Base-by-base conservation (phyloP, 257 asterid species). In the Lithospermum erythrorhizon region DNA sequence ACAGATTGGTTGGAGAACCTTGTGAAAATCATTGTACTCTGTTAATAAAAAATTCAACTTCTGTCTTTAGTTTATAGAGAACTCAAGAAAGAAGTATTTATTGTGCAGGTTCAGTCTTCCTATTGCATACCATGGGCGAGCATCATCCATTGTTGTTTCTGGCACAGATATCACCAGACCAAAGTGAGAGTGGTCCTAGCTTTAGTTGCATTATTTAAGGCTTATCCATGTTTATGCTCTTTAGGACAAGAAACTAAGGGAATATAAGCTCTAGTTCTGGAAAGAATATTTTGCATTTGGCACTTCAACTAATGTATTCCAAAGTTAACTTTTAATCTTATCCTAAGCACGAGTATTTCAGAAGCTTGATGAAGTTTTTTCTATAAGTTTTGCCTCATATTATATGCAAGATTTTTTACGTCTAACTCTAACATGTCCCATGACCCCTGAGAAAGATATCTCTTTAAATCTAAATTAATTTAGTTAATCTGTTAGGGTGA, bases 71-170 rank as follows among this genome's bases (percentile, higher is more conserved):
- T 8, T 18, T 55, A 59, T 19, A 27, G 55, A 65, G 58, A 53
- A 29, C 9, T 45, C 17, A 59, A 29, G 57, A 58, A 35, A 41
- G 20, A n/a, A 23, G 21, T 21, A 48, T 27, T 48, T 65, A 17
- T 60, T 64, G 53, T 70, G 63, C 90, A 91, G 96, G 98, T 91
- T 78, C 79, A 88, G 86, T 76, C 77, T 91, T 80, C 98, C 98
- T 65, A 87, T 86, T 65, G 98, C 95, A 53, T 91, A 91, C 78
- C 98, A 91, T 78, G 98, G 98, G 61, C 88, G 98, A 72, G 96
- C 96, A 57, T 91, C 98, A 37, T 91, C 96, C 54, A 66, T 91
- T 69, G 96, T 91, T 73, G 66, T 88, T 69, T 87, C 96, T 63
- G 96, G 98, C 74, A 88, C 98, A 58, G 83, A 91, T 70, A 79